phyloP scores from a whole-genome alignment of 2,329 filamentous ascomycete genomes.

The Neonectria ditissima region DNA sequence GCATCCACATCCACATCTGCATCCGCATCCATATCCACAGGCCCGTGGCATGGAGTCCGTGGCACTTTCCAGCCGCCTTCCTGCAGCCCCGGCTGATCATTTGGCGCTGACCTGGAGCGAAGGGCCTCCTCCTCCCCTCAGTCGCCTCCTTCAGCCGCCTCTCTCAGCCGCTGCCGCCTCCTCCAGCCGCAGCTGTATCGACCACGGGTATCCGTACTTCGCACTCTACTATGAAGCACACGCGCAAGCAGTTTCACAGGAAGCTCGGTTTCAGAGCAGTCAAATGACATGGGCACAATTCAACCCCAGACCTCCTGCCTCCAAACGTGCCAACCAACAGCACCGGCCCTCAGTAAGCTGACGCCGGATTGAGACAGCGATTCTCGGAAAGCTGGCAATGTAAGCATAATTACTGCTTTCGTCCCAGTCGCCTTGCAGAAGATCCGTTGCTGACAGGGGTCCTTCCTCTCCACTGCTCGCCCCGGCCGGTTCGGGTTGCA shows the following conservation, averaged over 20 bases:
- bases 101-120: constrained; percentile 1
- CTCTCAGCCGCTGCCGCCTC: neutral
- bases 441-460: constrained; percentile 22
- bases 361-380: constrained; percentile 3
- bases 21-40: neutral
- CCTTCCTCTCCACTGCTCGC: constrained; percentile 15
- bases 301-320: neutral
- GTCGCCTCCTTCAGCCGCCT: neutral
- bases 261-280: neutral
- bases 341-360: constrained; percentile 12
- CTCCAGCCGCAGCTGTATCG: neutral
- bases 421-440: constrained; percentile 13
- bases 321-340: constrained; percentile 3
- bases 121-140: constrained; percentile 7
- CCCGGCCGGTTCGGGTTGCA: neutral
- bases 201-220: neutral
- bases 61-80: neutral
- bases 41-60: neutral
- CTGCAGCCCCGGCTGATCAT: neutral
- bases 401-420: constrained; percentile 24
- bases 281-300: neutral
- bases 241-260: neutral
- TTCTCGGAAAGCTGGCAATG: constrained; percentile 11
- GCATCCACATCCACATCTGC: neutral
- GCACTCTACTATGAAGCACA: too few relatives aligned